Conservation (phyloP, 371 early-diverging fungal species). For the Mucor saturninus region DNA sequence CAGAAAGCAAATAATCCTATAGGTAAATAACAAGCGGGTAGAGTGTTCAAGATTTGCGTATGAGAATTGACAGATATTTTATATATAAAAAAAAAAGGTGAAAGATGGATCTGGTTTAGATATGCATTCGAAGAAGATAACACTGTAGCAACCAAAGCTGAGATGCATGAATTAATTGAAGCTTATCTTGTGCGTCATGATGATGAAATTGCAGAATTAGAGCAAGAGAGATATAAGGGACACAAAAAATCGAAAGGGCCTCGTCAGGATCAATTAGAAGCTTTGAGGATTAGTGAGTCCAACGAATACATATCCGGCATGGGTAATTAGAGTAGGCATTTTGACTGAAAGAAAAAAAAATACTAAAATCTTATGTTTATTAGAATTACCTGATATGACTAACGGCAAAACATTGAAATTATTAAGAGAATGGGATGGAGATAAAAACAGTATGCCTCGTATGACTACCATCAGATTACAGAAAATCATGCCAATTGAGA, state of each 20-base stretch:
- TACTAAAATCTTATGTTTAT: conserved; percentile 1
- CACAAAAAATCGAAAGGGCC: conserved; percentile 56
- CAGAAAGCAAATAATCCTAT: conserved; percentile 37
- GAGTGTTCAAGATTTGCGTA: not conserved
- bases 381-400: conserved; percentile 65
- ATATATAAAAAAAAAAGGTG: conserved; percentile 25
- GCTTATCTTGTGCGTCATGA: conserved; percentile 55
- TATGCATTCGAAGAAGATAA: conserved; percentile 58
- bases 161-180: conserved; percentile 58
- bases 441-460: conserved; percentile 53
- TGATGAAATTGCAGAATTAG: conserved; percentile 56
- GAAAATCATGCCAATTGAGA: conserved; percentile 3
- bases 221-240: conserved; percentile 50
- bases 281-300: conserved; percentile 49
- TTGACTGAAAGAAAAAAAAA: too few relatives aligned
- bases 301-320: conserved; percentile 64
- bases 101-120: conserved; percentile 69
- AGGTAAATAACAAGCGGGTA: conserved; percentile 27
- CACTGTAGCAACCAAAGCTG: conserved; percentile 42
- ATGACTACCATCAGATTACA: conserved; percentile 36
- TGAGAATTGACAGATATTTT: not conserved
- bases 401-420: conserved; percentile 58
- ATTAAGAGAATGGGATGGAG: conserved; percentile 66
- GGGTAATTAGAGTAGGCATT: conserved; percentile 40
- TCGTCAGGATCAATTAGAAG: conserved; percentile 52